phyloP scores from a whole-genome alignment of 805 yeast genomes.

The Yamadazyma phyllophila region DNA sequence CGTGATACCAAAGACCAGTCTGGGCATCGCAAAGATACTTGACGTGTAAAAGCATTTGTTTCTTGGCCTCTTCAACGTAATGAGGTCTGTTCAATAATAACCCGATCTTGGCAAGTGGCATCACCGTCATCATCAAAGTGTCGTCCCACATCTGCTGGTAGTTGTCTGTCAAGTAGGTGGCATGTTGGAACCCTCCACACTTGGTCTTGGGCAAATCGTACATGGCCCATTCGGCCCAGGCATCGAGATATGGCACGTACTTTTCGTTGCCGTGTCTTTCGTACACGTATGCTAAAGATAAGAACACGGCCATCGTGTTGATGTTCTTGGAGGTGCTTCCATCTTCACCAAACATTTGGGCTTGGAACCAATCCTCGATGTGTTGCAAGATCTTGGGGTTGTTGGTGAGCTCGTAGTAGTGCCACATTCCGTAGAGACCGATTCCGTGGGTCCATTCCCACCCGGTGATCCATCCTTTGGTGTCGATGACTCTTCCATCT shows the following conservation, averaged over 20 bases:
- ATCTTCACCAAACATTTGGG: constrained; percentile 24
- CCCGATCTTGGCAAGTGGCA: constrained; percentile 35
- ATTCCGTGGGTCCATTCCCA: constrained; percentile 43
- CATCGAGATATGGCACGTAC: constrained; percentile 26
- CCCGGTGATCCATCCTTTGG: constrained; percentile 38
- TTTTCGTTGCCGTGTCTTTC: constrained; percentile 19
- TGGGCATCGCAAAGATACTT: constrained; percentile 28
- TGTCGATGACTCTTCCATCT: constrained; percentile 32
- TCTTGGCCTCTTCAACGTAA: constrained; percentile 32
- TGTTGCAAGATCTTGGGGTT: constrained; percentile 19
- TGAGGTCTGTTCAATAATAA: constrained; percentile 24
- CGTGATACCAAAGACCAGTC: constrained; percentile 34
- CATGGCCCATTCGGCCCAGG: constrained; percentile 37
- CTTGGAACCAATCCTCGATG: constrained; percentile 28
- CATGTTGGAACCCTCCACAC: constrained; percentile 35
- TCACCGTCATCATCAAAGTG: constrained; percentile 37
- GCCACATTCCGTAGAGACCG: constrained; percentile 38
- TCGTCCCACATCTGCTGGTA: constrained; percentile 29
- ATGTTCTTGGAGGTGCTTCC: constrained; percentile 34
- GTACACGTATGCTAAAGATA: constrained; percentile 28
- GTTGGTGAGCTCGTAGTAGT: constrained; percentile 27
- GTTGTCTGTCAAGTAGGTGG: constrained; percentile 28
- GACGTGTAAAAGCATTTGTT: constrained; percentile 30
- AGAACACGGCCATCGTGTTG: constrained; percentile 35
- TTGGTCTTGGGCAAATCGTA: constrained; percentile 26